Evolutionary conservation across 495 filamentous ascomycete species (phyloP).

Genomic region (Aspergillus nidulans): DNA sequence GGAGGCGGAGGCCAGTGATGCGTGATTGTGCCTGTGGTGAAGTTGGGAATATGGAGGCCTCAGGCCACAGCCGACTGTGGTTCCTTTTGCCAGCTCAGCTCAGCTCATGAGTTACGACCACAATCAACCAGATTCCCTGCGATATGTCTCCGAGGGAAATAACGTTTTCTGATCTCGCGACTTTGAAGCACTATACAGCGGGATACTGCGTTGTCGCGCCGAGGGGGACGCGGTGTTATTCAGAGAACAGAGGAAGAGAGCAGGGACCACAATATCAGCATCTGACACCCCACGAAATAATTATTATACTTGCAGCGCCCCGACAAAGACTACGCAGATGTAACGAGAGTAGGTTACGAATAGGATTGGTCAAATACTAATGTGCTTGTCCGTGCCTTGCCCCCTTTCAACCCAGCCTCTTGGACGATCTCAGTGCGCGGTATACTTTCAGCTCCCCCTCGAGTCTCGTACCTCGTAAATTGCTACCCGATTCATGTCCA

Average conservation of each 20-base stretch:
- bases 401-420: constrained; percentile 10
- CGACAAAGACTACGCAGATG: background rate
- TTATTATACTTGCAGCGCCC: background rate
- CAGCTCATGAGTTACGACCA: too few species aligned
- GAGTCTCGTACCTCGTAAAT: background rate
- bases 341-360: background rate
- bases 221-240: background rate
- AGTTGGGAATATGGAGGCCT: constrained; percentile 6
- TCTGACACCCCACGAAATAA: background rate
- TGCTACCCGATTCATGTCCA: background rate
- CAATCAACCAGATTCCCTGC: constrained; percentile 2
- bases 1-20: constrained; percentile 13
- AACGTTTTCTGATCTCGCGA: constrained; percentile 11
- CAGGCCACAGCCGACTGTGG: constrained; percentile 4
- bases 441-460: constrained; percentile 11
- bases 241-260: background rate
- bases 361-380: background rate
- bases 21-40: background rate
- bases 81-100: constrained; percentile 8
- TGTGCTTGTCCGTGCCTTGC: constrained; percentile 10
- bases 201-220: background rate
- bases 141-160: constrained; percentile 1
- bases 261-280: background rate
- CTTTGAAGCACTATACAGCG: background rate
- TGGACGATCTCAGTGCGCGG: constrained; percentile 9